Base-by-base conservation (phyloP, 2,329 filamentous ascomycete species). In the Sclerotinia spermophila region DNA sequence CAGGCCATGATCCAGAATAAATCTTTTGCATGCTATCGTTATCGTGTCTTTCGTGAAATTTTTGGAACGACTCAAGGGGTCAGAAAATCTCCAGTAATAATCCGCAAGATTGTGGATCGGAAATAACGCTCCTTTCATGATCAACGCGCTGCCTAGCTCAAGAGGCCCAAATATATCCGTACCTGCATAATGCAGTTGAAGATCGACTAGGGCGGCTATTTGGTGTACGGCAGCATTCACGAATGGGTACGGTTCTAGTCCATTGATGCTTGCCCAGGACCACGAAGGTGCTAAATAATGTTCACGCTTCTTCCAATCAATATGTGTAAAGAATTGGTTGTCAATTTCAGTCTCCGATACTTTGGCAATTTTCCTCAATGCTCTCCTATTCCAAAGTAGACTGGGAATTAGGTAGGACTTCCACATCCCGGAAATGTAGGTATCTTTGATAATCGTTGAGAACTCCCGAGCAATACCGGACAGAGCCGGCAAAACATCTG, bases 251-350 rank as follows among this genome's bases (percentile, higher is more conserved):
- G 70, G 58, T 40, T 40, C 21, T 10, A 69, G 30, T 15, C n/a
- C 72, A 64, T 73, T 65, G 40, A 73, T 67, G 27, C 72, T 69
- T 19, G 70, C 70, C 70, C 71, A 73, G 15, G 72, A 73, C 72
- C 72, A 73, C 2, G 72, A 73, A 38, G 72, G 72, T 10, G 70
- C 70, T 48, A 66, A n/a, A 44, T 72, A 73, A 45, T 45, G 40
- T 33, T 55, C 59, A 17, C 40, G 59, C 24, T 65, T 65, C 59
- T 69, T 69, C 68, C 68, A 69, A 38, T 69, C 59, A 56, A 69
- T n/a, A 56, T 69, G 68, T 38, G 59, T 45, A 35, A 45, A 69
- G 35, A 40, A 65, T 7, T 64, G 21, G 13, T 24, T 33, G 10
- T 65, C 68, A 24, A 65, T 51, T 51, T 51, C 15, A n/a, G 24